Evolutionary conservation across 2,329 filamentous ascomycete genomes (phyloP), one percentile per base, ranked within the genome.

Genomic region (Neonectria ditissima): DNA sequence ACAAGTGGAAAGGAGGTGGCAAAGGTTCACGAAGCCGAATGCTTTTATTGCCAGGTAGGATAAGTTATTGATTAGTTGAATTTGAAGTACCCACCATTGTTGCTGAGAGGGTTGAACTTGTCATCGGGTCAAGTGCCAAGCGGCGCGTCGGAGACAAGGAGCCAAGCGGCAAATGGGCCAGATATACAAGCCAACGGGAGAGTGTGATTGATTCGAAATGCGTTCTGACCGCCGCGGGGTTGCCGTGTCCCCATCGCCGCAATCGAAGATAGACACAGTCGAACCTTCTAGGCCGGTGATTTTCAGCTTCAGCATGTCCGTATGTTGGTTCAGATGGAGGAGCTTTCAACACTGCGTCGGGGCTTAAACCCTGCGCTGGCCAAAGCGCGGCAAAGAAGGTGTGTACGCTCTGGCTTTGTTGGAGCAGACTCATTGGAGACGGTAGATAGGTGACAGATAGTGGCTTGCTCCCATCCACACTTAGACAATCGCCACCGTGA

Each of bases 21-120:
- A 30, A 47, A n/a, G 45, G 34, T 37, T 26, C 5, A 22, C 20
- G 32, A 37, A 34, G 14, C 24, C 20, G 20, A 14, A 30, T 20
- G 26, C 51, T 48, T 39, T 39, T 20, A 30, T 52, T 41, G 34
- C 44, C 7, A 53, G 48, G 45, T 48, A 54, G 48, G 30, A 62
- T 57, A n/a, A n/a, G n/a, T n/a, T n/a, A 57, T 48, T 48, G 47
- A 57, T 47, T 32, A 24, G 24, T 45, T 48, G 32, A 51, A 48
- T 44, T 30, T 34, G 34, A 44, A 43, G 24, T 41, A 30, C 7
- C 13, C 11, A 34, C 34, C 30, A 26, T 47, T 34, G 30, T 5
- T 34, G 26, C 16, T 14, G 16, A 16, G 34, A 14, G 7, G 24
- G 30, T 39, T 9, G 24, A 22, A 7, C 32, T 52, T 22, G 11